Base-by-base conservation (phyloP, 257 asterid species). In the Knoxia roxburghii region DNA sequence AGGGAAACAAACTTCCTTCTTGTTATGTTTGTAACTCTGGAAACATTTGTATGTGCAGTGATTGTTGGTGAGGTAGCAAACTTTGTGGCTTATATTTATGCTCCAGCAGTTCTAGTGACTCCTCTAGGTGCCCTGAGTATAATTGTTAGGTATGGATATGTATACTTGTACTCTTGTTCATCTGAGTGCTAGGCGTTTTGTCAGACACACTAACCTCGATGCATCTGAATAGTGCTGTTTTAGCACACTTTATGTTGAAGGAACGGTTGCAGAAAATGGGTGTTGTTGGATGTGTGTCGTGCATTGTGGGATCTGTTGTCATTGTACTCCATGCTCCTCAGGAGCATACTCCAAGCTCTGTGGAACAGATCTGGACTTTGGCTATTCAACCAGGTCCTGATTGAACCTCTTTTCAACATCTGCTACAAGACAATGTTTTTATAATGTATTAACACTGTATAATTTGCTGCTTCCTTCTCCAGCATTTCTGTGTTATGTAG, bases 51-150 rank as follows among this genome's bases (percentile, higher is more conserved):
- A 14, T 15, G 46, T 35, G 70, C 80, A 91, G 96, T 91, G 97
- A 82, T 88, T 72, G 82, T 84, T n/a, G 96, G 96, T 23, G 97
- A 91, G 68, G 77, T 78, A 14, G 90, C 95, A 69, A 91, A 88
- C 72, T 91, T 88, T 58, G 87, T 91, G 72, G 96, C 97, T 29
- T 91, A 91, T 82, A 82, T 91, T 33, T 91, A 86, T 72, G 95
- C 97, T 59, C 97, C 97, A 3, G 97, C 97, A 55, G 93, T 91
- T 82, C 90, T 91, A 40, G 97, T 91, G 77, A 88, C 97, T 39
- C 97, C 96, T 26, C 90, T 88, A 43, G 97, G 97, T 73, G 97
- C 93, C 37, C 82, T 86, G 65, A 91, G 97, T 78, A 91, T 88
- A 70, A 88, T 91, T 68, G 83, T 91, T 64, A 91, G 97, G 97